Base-by-base conservation (phyloP, 2,329 filamentous ascomycete species). In the Epicoccum nigrum region DNA sequence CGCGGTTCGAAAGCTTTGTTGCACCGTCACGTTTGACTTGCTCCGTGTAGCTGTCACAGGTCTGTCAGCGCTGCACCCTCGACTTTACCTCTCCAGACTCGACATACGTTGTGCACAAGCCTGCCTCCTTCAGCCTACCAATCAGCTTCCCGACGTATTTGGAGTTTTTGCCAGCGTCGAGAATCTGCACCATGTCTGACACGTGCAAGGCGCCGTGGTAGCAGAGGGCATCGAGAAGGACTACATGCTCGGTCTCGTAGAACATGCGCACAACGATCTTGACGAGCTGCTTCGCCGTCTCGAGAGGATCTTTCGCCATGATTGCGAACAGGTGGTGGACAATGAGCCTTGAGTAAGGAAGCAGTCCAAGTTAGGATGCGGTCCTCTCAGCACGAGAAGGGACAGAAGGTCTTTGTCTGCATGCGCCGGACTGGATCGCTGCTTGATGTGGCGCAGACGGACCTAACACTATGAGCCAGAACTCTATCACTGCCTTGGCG, bases 111-210 rank as follows among this genome's bases (percentile, higher is more conserved):
- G 86, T 84, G 52, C 97, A 79, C 65, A 99, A 86, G 45, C 93
- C 88, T 68, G 95, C 91, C 71, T 96, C 92, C 62, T 86, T 86
- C 44, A 99, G 82, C 64, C 86, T 88, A 54, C 88, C 92, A 72
- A 90, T 93, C 23, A 96, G 83, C 72, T 93, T 95, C 70, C 94
- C 91, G 34, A 97, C 82, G 65, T 95, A 90, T 71, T 99, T 97
- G 32, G 87, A 86, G 70, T 96, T 93, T 76, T 95, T 92, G 56
- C 87, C 87, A 13, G 62, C 64, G 40, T 74, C 70, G 75, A 97
- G 87, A 19, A 97, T 80, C 65, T 91, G 87, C 34, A 90, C 89
- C 56, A 99, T 81, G 68, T 99, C 94, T 68, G 92, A 87, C 68
- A 96, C 90, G 67, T 91, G 88, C 53, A 97, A 81, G 78, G 83